Evolutionary conservation across 2,329 filamentous ascomycete species (phyloP), one percentile per base, ranked within the genome.

Genomic region (Fusarium agapanthi): DNA sequence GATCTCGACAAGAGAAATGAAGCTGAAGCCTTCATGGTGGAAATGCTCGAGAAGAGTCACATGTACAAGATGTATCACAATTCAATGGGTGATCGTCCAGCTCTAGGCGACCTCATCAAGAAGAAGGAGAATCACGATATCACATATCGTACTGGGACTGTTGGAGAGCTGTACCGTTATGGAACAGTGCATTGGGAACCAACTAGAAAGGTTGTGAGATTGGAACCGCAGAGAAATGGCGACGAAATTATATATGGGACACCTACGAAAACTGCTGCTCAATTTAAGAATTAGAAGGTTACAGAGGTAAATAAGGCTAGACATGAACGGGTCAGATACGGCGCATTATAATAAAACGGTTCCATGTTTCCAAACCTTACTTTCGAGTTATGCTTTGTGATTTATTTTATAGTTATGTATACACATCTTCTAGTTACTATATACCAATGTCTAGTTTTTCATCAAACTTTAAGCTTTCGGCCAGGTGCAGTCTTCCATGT

Each of bases 11-110:
- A 76, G 64, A 66, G 77, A 13, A 28, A 40, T 9, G 72, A 68
- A 18, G 80, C 79, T 0, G 79, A 82, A 38, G 73, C 59, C 1
- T 82, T 82, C 58, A 65, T 82, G 5, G 45, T 82, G 0, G 79
- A 81, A 28, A 73, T 82, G 71, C 58, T 82, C 2, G 77, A 80
- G 57, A 74, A 79, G 22, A 81, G 79, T 37, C 76, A 80, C 50
- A 82, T 82, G 74, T 82, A 81, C 57, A 82, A 82, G 68, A 73
- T 81, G 7, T 82, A 81, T 54, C 80, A 81, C n/a, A 82, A 81
- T 24, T 80, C 80, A 7, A 78, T 78, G 2, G 78, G 75, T 6
- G 78, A 73, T 1, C 26, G 65, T 1, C 79, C 78, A 1, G 79
- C 80, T 8, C 67, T 82, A 1, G 80, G 80, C 13, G 80, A 82